Base-by-base conservation (phyloP, 352 stramenopile species). In the Globisporangium yorkense region DNA sequence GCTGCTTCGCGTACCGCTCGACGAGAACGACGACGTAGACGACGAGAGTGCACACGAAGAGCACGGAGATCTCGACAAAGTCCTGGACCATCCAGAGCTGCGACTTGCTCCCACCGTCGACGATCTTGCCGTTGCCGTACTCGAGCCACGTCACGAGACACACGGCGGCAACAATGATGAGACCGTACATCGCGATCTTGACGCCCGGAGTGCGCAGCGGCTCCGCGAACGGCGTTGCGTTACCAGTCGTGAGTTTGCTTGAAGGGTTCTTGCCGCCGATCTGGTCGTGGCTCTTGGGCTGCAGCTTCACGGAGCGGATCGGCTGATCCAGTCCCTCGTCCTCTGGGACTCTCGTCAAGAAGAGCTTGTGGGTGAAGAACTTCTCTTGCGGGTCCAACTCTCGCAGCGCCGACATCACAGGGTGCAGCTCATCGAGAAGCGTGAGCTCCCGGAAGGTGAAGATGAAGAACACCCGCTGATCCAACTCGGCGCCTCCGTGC, bases 61-160 rank as follows among this genome's bases (percentile, higher is more conserved):
- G 49, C 18, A 72, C 57, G 9, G 62, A 47, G 46, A 63, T 56
- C 40, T 76, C 66, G 13, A 62, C 47, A n/a, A 66, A 27, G 66
- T 65, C 59, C 60, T 76, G 59, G 33, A 69, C 1, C 33, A 63
- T 62, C 69, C 69, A 76, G 50, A 70, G 67, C 54, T 76, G 59
- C n/a, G 69, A 59, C 53, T 68, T 59, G 15, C 58, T 33, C 2
- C 59, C 68, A 31, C 63, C 47, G 4, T 64, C 37, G 43, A 65
- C 61, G 40, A 74, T 59, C 12, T 62, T 44, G 5, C 68, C 68
- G 41, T 68, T 62, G 21, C 60, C 62, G 33, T 60, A 73, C 40
- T 70, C 65, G 15, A 75, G 43, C 15, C 44, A 49, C 21, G 54
- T 51, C 2, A 57, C 59, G 48, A 70, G 39, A 27, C 72, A 57